A percentile compares a stretch with the other conserved stretches of the same genome.
These are phyloP conservation scores for Stentor coeruleus DNA, from an alignment of 73 alveolate genomes.

Conservation along the genomic window DNA sequence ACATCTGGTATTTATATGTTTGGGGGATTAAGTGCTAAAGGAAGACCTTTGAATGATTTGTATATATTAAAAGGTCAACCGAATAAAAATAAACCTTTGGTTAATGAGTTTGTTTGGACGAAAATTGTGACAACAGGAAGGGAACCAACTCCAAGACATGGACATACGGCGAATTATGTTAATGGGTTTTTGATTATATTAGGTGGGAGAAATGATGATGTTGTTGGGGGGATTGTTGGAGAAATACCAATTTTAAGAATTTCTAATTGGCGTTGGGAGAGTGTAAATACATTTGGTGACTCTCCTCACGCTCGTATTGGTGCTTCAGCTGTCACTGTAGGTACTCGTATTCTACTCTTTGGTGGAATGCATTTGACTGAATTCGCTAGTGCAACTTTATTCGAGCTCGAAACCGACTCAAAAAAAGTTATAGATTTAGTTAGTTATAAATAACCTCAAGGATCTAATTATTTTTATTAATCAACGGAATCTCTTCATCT, in stretches of 20 bases:
- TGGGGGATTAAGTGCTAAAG: neutral
- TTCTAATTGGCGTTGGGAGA: neutral
- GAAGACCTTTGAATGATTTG: neutral
- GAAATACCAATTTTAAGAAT: neutral
- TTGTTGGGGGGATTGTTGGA: neutral
- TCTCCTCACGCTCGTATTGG: neutral
- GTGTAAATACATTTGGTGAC: neutral
- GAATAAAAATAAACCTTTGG: neutral
- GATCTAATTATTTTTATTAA: neutral
- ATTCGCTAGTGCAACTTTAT: neutral
- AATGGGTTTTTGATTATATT: neutral
- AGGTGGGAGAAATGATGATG: conserved; percentile 14
- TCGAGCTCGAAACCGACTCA: neutral
- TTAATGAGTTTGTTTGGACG: neutral
- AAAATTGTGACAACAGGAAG: neutral
- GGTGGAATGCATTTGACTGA: conserved; percentile 14
- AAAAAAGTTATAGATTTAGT: neutral
- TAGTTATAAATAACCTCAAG: no score
- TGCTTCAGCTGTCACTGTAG: neutral
- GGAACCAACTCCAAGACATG: neutral
- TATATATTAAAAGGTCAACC: neutral
- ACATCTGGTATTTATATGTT: conserved; percentile 16
- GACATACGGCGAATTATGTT: neutral
- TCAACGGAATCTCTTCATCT: neutral
- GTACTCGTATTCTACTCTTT: neutral